Evolutionary conservation across 2,329 filamentous ascomycete species (phyloP).

Genomic region (Talaromyces rugulosus): DNA sequence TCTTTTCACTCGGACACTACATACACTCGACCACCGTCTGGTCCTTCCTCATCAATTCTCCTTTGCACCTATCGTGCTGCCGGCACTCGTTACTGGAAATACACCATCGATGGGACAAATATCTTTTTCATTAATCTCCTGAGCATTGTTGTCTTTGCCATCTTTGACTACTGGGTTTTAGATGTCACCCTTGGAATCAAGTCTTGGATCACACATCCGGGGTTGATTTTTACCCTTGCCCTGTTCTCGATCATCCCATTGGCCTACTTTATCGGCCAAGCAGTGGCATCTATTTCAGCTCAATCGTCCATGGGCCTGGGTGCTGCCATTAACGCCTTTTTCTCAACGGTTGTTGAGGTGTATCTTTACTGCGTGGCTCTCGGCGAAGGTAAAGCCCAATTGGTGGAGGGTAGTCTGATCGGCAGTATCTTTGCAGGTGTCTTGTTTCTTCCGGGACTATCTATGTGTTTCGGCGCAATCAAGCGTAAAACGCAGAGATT

Average conservation of each 20-base stretch:
- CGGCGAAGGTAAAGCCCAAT: constrained; percentile 81
- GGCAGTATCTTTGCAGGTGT: constrained; percentile 98
- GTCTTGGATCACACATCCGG: constrained; percentile 71
- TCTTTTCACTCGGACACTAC: constrained; percentile 86
- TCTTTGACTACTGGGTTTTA: constrained; percentile 85
- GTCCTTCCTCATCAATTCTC: constrained; percentile 77
- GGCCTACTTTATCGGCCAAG: constrained; percentile 97
- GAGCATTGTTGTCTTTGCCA: constrained; percentile 86
- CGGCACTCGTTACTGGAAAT: constrained; percentile 96
- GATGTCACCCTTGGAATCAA: constrained; percentile 64
- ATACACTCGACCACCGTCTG: constrained; percentile 66
- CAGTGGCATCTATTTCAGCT: constrained; percentile 95
- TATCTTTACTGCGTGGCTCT: constrained; percentile 95
- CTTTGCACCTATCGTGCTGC: constrained; percentile 96
- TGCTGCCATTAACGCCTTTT: constrained; percentile 96
- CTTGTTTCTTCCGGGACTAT: constrained; percentile 86
- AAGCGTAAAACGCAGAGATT: constrained; percentile 98
- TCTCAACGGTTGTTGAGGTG: constrained; percentile 95
- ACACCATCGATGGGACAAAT: constrained; percentile 96
- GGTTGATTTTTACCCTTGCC: constrained; percentile 78
- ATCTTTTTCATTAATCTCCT: constrained; percentile 98
- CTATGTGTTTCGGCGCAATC: constrained; percentile 98
- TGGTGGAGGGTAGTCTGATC: constrained; percentile 95
- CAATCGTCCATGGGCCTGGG: constrained; percentile 98
- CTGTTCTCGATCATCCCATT: constrained; percentile 91